Evolutionary conservation across 768 basidiomycete genomes (phyloP).

Genomic region (Tephrocybe rancida): DNA sequence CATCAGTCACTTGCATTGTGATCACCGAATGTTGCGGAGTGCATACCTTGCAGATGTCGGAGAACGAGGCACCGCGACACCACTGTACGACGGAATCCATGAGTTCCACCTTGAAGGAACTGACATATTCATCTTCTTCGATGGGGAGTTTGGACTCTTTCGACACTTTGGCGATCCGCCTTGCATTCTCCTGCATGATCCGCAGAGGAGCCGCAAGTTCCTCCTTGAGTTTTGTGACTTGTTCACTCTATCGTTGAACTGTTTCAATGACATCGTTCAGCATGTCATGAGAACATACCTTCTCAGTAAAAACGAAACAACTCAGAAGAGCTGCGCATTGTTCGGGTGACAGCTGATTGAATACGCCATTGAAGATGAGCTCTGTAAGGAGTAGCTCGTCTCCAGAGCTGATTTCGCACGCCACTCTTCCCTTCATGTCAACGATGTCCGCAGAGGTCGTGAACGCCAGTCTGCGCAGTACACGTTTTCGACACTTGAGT

Average conservation of each 20-base stretch:
- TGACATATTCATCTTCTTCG: constrained; percentile 93
- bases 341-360: constrained; percentile 88
- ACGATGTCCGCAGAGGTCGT: constrained; percentile 89
- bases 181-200: constrained; percentile 93
- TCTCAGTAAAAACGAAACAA: constrained; percentile 97
- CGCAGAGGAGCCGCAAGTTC: constrained; percentile 92
- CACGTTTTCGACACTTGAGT: constrained; percentile 93
- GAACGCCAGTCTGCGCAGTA: constrained; percentile 89
- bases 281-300: constrained; percentile 48
- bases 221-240: constrained; percentile 83
- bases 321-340: constrained; percentile 93
- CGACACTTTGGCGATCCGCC: constrained; percentile 95
- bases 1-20: neutral
- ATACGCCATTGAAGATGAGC: constrained; percentile 95
- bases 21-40: neutral
- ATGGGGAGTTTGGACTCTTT: constrained; percentile 90
- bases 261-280: neutral
- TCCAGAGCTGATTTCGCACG: constrained; percentile 97
- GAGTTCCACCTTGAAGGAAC: constrained; percentile 96
- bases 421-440: constrained; percentile 97
- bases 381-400: constrained; percentile 97
- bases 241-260: constrained; percentile 67
- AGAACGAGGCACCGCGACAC: constrained; percentile 97
- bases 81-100: constrained; percentile 98
- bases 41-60: constrained; percentile 92